Evolutionary conservation across 2,329 filamentous ascomycete species (phyloP), one percentile per base, ranked within the genome.

Genomic region (Aspergillus vadensis): DNA sequence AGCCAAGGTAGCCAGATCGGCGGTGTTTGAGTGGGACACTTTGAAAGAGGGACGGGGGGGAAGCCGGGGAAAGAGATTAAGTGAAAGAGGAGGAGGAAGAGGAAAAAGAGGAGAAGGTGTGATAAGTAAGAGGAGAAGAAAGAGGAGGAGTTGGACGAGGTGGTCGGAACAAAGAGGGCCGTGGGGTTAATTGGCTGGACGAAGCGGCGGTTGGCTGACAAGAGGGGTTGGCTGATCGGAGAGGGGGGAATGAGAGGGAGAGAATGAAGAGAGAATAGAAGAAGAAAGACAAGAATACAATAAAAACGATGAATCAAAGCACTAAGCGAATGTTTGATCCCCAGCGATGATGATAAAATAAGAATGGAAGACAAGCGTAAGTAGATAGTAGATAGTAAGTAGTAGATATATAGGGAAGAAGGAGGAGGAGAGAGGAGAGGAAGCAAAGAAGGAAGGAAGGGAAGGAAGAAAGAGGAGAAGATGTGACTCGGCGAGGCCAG

Each of bases 1-100:
- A 69, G 72, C 74, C 63, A 74, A 65, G 60, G 73, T 71, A 70
- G 73, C 74, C 73, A 76, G 69, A 72, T 69, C 70, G 72, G 69
- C 69, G 69, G 66, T 63, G 52, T 60, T 61, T 62, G 64, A 59
- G 58, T 55, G 58, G 58, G 61, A 67, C 63, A 65, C 62, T 50
- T 62, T 65, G 63, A 62, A 64, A 54, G 55, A 60, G 41, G 30
- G 54, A 52, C 54, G 39, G 38, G 51, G 41, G 53, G 59, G 52
- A 58, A 50, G 44, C 44, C 55, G 56, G 32, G 30, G 41, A 21
- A 21, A 25, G 58, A 49, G 54, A 51, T 19, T 12, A 51, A 53
- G 38, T 19, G 51, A 60, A 49, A 30, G 51, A 60, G 50, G 36
- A 55, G 43, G 51, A 15, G 39, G 32, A 50, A 32, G 55, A 41